Conservation (phyloP, 1,139 yeast species). For the Spathaspora sp. region DNA sequence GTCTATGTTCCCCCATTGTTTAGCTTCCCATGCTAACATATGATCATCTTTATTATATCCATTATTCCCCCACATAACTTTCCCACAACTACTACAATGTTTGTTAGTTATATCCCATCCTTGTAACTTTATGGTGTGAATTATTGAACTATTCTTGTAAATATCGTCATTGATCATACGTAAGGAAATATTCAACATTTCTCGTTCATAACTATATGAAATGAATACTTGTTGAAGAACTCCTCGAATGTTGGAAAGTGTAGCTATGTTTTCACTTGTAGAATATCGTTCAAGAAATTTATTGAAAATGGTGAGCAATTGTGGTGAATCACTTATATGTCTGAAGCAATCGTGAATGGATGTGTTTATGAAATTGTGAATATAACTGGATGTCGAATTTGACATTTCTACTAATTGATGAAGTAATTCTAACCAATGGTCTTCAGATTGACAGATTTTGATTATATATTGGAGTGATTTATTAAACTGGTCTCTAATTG, state of each 20-base stretch:
- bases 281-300: conserved; percentile 43
- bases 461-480: conserved; percentile 35
- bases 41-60: conserved; percentile 34
- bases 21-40: conserved; percentile 51
- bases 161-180: conserved; percentile 56
- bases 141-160: conserved; percentile 39
- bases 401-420: conserved; percentile 26
- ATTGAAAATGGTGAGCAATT: conserved; percentile 47
- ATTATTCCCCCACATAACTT: conserved; percentile 59
- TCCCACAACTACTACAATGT: conserved; percentile 72
- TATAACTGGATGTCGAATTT: conserved; percentile 10
- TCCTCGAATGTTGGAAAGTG: conserved; percentile 57
- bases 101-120: conserved; percentile 64
- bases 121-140: conserved; percentile 37
- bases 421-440: conserved; percentile 37
- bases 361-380: conserved; percentile 35
- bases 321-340: conserved; percentile 39
- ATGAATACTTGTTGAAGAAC: conserved; percentile 63
- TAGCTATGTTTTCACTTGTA: conserved; percentile 29
- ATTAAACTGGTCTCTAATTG: conserved; percentile 19
- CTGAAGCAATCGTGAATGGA: conserved; percentile 54
- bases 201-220: conserved; percentile 64
- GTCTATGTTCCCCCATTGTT: conserved; percentile 14
- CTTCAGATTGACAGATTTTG: conserved; percentile 24
- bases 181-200: conserved; percentile 53